Base-by-base conservation (phyloP, 441 rosid genomes). In the Cnidoscolus chayamansa region DNA sequence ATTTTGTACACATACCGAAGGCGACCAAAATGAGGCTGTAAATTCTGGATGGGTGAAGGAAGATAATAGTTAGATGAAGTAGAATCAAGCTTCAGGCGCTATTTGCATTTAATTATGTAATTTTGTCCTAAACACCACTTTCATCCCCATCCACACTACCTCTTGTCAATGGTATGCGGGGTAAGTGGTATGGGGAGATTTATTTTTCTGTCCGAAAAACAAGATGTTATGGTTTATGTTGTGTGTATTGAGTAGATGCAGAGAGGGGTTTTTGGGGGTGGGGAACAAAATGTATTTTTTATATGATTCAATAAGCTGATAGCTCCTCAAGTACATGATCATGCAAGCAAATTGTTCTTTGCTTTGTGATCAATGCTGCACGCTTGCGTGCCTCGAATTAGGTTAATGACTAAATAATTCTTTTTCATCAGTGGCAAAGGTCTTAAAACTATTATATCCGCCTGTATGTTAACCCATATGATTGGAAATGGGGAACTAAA, bases 1-100 rank as follows among this genome's bases (percentile, higher is more conserved):
- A 75, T 86, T 57, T 58, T 89, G 63, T 87, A 77, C 74, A 88
- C 92, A 15, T 80, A 78, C 72, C 80, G 89, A 64, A 86, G 85
- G 82, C 82, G 87, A 63, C 91, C 91, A 1, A 89, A 90, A 80
- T 93, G 81, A 86, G 72, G 47, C 8, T 25, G 1, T 60, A 15
- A 7, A 17, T 61, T 40, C 8, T 48, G 57, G 31, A 8, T 40
- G 9, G 15, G n/a, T 0, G 58, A 51, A 71, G 51, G 35, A 63
- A 70, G 61, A 59, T 0, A 63, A 57, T 17, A 17, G 56, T 53
- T 17, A 68, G 63, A 68, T 68, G 63, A 45, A 62, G 51, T 20
- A 6, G 60, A 62, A 49, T 72, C 56, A 50, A 17, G 63, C 62
- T 32, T 63, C 53, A 50, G 19, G 50, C 45, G 32, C 72, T 50